Conservation (phyloP, 306 rosid species). For the Citrullus amarus region DNA sequence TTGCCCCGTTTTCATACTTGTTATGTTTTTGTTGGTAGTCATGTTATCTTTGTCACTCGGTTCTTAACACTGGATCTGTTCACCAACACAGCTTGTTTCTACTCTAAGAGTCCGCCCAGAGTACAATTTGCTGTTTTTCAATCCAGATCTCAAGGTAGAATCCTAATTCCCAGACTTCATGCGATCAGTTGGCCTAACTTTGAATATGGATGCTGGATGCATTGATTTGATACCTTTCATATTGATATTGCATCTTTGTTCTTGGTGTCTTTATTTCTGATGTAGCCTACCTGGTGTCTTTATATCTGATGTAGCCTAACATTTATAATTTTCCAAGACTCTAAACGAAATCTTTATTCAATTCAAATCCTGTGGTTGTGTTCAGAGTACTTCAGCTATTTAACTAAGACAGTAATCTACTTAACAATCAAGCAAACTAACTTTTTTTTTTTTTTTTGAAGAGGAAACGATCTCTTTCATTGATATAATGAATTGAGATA, state of each 20-base stretch:
- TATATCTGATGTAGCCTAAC: neutral
- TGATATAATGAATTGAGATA: too few relatives aligned
- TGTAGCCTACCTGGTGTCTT: neutral
- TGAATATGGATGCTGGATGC: neutral
- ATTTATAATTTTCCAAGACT: neutral
- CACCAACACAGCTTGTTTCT: conserved; percentile 72
- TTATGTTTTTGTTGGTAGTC: conserved; percentile 4
- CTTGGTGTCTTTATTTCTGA: neutral
- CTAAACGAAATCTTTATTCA: neutral
- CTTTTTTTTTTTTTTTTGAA: too few relatives aligned
- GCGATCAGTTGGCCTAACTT: neutral
- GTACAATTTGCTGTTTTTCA: conserved; percentile 57
- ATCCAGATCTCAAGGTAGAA: conserved; percentile 65
- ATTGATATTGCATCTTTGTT: neutral
- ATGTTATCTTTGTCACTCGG: conserved; percentile 12
- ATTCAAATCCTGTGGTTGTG: neutral
- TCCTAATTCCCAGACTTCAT: neutral
- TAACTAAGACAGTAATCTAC: neutral
- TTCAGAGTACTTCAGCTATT: neutral
- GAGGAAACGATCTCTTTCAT: too few relatives aligned
- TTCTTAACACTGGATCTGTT: conserved; percentile 29
- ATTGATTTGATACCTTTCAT: neutral
- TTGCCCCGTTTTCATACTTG: neutral
- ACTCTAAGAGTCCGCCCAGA: conserved; percentile 66
- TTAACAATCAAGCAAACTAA: neutral